Conservation (phyloP, 345 rosid species). For the Isatis tinctoria region DNA sequence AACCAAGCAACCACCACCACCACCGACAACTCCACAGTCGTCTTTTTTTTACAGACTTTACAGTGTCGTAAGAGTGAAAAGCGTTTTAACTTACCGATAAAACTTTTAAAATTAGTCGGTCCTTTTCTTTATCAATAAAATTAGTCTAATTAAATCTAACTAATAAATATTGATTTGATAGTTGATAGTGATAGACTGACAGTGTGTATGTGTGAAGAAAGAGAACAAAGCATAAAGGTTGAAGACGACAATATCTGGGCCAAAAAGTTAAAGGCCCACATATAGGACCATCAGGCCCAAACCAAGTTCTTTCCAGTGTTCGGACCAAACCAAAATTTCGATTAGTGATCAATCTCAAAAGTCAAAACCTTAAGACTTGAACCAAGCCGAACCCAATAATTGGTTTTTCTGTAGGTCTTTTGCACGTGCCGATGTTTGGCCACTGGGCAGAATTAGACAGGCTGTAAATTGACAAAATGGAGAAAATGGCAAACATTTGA, state of each 20-base stretch:
- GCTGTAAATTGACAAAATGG: slow-evolving; percentile 14
- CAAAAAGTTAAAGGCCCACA: background rate
- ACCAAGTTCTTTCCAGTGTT: background rate
- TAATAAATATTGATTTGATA: background rate
- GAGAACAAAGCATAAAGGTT: background rate
- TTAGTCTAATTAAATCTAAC: background rate
- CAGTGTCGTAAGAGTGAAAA: background rate
- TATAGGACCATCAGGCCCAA: background rate
- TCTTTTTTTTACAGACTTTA: background rate
- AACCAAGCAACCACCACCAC: slow-evolving; percentile 29
- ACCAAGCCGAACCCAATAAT: slow-evolving; percentile 2
- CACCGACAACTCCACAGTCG: slow-evolving; percentile 33
- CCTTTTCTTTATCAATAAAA: background rate
- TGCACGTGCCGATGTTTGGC: slow-evolving; percentile 22
- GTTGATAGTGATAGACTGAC: background rate
- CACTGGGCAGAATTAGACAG: slow-evolving; percentile 3
- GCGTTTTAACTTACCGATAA: background rate
- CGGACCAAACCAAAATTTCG: background rate
- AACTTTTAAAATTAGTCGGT: background rate
- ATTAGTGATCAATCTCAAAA: background rate
- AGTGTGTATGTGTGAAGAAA: background rate
- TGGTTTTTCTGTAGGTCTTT: background rate
- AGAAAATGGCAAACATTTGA: slow-evolving; percentile 38
- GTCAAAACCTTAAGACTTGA: background rate
- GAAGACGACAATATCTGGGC: background rate